Percentiles rank a stretch among this genome's conserved stretches.
These are phyloP conservation scores for Corymbia citriodora DNA, from an alignment of 441 rosid genomes.

Conservation along the genomic window DNA sequence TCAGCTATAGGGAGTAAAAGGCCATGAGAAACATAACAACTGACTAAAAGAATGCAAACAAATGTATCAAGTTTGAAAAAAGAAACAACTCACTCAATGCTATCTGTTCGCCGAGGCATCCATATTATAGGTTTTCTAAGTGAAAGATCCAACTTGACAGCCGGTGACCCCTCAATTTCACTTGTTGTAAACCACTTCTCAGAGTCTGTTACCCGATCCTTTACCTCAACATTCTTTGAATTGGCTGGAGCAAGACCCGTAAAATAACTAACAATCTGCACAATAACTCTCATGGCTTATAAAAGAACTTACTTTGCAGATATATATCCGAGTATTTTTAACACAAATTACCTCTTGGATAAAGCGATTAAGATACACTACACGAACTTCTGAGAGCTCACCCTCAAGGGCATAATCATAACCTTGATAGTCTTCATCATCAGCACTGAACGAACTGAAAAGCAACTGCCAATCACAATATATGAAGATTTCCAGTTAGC, in stretches of 20 bases:
- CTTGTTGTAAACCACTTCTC: constrained; percentile 90
- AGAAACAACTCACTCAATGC: constrained; percentile 68
- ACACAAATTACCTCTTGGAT: constrained; percentile 77
- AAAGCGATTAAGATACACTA: constrained; percentile 96
- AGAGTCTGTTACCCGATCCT: constrained; percentile 84
- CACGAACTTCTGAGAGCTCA: constrained; percentile 96
- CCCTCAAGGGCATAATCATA: constrained; percentile 88
- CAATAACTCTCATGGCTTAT: constrained; percentile 13
- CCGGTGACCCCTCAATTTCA: constrained; percentile 97
- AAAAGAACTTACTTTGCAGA: background rate
- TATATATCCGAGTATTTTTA: background rate
- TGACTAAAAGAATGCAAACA: background rate
- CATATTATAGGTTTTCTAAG: constrained; percentile 90
- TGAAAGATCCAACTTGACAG: constrained; percentile 88
- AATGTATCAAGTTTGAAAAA: background rate
- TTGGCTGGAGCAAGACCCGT: constrained; percentile 84
- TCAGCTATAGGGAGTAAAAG: background rate
- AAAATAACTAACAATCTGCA: constrained; percentile 84
- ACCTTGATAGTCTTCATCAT: constrained; percentile 90
- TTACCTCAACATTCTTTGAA: constrained; percentile 63
- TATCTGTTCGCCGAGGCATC: constrained; percentile 93
- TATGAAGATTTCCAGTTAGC: background rate
- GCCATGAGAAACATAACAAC: background rate
- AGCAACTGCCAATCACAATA: constrained; percentile 45
- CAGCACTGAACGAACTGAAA: constrained; percentile 79